Base-by-base conservation (phyloP, 2,329 filamentous ascomycete genomes). In the Diaporthe ampelina region DNA sequence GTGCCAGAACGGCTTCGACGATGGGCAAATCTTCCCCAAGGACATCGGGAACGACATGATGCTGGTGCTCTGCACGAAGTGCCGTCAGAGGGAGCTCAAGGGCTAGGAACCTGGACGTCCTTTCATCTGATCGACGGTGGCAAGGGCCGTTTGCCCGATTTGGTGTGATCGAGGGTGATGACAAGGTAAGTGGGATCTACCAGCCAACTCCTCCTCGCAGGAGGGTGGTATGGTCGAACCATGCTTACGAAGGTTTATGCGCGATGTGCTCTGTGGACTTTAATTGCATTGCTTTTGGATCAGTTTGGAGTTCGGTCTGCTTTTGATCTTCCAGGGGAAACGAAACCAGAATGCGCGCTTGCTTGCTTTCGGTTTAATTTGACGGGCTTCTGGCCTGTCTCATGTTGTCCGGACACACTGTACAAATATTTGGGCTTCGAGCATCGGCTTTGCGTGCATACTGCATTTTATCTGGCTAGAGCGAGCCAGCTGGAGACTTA, bases 11-110 rank as follows among this genome's bases (percentile, higher is more conserved):
- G 87, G 88, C 0, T 93, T 93, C 77, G 88, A 90, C 48, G 91
- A 93, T 77, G 91, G 91, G 0, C 90, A 92, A 80, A 89, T 93
- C 77, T 93, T 92, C 80, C 90, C 90, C 54, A 88, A 89, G 76
- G 85, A 89, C 70, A 86, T 87, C 29, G 77, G 80, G 0, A 85
- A 84, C n/a, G 86, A 86, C 4, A 81, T 84, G 68, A 86, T 85
- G 75, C 83, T 89, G 61, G 88, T 92, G 26, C 82, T 92, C 75
- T 93, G 91, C 81, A 91, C 90, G n/a, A 81, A 79, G 15, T 93
- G 91, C 79, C 88, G 91, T 77, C 85, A 88, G 78, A 85, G 84
- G 77, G 90, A 92, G 81, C 83, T 92, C 77, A 93, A 92, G 84
- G 85, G 56, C 15, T 76, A 74, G 68, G 63, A 65, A 29, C 72